phyloP scores from a whole-genome alignment of 2,329 filamentous ascomycete species.

The Acarospora socialis region DNA sequence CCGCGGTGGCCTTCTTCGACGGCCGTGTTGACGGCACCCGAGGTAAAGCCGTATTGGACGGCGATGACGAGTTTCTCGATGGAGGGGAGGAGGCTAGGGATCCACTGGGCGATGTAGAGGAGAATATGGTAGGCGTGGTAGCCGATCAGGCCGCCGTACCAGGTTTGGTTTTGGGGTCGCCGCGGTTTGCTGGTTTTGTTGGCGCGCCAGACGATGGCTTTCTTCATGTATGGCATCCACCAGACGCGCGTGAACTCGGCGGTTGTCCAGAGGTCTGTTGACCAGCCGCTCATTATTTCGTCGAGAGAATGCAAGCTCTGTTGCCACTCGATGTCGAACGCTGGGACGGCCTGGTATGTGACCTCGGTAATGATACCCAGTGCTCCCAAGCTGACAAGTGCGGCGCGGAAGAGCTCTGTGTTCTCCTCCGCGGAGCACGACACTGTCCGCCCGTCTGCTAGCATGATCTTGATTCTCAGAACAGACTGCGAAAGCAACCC shows the following conservation, averaged over 20 bases:
- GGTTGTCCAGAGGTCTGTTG: constrained; percentile 60
- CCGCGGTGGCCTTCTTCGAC: constrained; percentile 68
- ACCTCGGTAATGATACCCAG: constrained; percentile 85
- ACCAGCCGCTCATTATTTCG: constrained; percentile 58
- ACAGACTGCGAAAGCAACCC: constrained; percentile 74
- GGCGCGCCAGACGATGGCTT: constrained; percentile 83
- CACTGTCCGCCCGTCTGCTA: constrained; percentile 63
- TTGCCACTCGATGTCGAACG: constrained; percentile 74
- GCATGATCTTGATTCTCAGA: constrained; percentile 59
- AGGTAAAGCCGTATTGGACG: constrained; percentile 86
- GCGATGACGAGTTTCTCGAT: constrained; percentile 95
- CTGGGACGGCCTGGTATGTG: constrained; percentile 64
- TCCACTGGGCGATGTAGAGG: constrained; percentile 61
- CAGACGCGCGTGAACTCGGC: constrained; percentile 87
- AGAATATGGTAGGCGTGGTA: constrained; percentile 88
- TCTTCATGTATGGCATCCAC: constrained; percentile 90
- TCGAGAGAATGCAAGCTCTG: constrained; percentile 62
- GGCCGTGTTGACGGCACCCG: constrained; percentile 53
- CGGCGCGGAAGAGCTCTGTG: constrained; percentile 71
- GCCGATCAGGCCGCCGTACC: constrained; percentile 69
- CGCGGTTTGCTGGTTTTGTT: constrained; percentile 54
- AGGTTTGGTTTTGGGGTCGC: constrained; percentile 48
- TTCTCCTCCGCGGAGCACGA: constrained; percentile 55
- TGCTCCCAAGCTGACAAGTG: constrained; percentile 74
- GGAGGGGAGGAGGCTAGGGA: constrained; percentile 69